These are phyloP conservation scores for Sphagnum fallax DNA, from an alignment of 228 moss, liverwort and hornwort genomes.

Conservation along the genomic window DNA sequence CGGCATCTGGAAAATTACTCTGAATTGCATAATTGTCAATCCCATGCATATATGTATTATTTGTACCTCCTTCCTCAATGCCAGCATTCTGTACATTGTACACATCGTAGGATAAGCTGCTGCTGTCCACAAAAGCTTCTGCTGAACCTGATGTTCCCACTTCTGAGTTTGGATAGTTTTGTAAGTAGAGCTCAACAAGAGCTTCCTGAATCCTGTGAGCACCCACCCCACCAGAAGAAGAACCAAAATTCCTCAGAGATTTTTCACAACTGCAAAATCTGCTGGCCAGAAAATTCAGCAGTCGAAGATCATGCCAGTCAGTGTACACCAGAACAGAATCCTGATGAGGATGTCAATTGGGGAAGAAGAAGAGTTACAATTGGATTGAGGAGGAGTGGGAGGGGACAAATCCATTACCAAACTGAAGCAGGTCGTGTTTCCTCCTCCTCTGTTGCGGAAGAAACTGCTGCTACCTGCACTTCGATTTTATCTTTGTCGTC, in stretches of 20 bases:
- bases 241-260: too few relatives aligned
- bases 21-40: conserved; percentile 3
- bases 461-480: too few relatives aligned
- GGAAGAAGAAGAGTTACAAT: too few relatives aligned
- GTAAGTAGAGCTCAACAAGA: conserved; percentile 78
- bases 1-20: conserved; percentile 35
- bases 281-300: too few relatives aligned
- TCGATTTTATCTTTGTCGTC: too few relatives aligned
- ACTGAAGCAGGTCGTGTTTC: conserved; percentile 59
- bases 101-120: conserved; percentile 9
- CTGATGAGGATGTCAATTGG: too few relatives aligned
- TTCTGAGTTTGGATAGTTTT: conserved; percentile 48
- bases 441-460: conserved; percentile 14
- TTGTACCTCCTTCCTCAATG: background rate
- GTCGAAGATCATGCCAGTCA: too few relatives aligned
- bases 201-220: conserved; percentile 81
- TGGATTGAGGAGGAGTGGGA: too few relatives aligned
- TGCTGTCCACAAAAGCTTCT: conserved; percentile 27
- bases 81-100: conserved; percentile 13
- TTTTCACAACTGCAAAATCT: too few relatives aligned
- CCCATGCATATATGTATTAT: conserved; percentile 1
- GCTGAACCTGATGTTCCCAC: conserved; percentile 38
- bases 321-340: too few relatives aligned
- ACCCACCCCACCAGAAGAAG: background rate
- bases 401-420: conserved; percentile 22